Base-by-base conservation (phyloP, 306 rosid species). In the Vigna angularis region DNA sequence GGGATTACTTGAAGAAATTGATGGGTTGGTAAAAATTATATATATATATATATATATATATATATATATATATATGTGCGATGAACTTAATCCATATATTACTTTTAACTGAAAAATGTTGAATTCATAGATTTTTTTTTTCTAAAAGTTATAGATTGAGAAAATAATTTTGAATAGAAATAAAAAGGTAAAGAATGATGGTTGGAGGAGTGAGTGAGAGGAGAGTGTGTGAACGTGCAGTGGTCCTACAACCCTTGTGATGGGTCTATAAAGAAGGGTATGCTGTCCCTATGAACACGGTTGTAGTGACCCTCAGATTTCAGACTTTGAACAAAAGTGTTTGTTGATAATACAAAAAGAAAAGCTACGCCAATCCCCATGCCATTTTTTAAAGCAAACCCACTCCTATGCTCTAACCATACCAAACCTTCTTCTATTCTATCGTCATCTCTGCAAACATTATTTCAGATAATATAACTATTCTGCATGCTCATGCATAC, bases 241-340 rank as follows among this genome's bases (percentile, higher is more conserved):
- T 40, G 71, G 72, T 66, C 72, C 72, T 66, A 66, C 72, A 4
- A 66, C 72, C 36, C 53, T 65, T 65, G 50, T 28, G 70, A 65
- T 65, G 70, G 50, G 50, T 65, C 70, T 66, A 66, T 66, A 66
- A 66, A 66, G 72, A 66, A 66, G 50, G 72, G 72, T 62, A 62
- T 6, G 47, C 22, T 66, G 72, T 44, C 72, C 72, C 72, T 66
- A 66, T 66, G 72, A 66, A 66, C 72, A 66, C 72, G 53, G 53
- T 66, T 66, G 52, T 66, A 44, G 72, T 40, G 72, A 66, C 70
- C 68, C 50, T 65, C 12, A 42, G 17, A 40, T 66, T 42, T 66
- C 72, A 66, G 53, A 42, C 72, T 66, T 66, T 66, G 18, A 66
- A 66, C 36, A 66, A 66, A 66, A 66, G 72, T 58, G 64, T 45